Evolutionary conservation across 1,284 basidiomycete genomes (phyloP).

Genomic region (Sanghuangporus baumii): DNA sequence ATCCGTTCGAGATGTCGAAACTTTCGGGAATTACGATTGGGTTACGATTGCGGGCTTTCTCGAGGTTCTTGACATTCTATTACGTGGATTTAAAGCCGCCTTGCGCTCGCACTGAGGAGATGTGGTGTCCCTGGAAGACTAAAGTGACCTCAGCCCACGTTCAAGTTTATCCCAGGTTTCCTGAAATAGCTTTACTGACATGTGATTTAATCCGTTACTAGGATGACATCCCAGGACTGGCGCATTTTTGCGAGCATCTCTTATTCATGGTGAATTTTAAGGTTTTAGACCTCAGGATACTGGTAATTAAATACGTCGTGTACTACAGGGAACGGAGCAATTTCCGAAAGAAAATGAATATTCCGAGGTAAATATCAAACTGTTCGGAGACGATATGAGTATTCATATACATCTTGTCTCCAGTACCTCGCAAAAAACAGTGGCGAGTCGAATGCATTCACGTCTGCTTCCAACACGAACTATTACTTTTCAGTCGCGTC

Average conservation of each 20-base stretch:
- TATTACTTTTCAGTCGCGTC: conserved; percentile 93
- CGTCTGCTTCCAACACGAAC: conserved; percentile 90
- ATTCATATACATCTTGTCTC: background rate
- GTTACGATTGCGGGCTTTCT: no score
- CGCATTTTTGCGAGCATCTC: conserved; percentile 94
- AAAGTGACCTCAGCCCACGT: background rate
- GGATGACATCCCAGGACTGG: conserved; percentile 84
- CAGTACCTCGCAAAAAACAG: conserved; percentile 89
- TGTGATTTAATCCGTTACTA: conserved; percentile 24
- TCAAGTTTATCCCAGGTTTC: background rate
- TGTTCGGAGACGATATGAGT: background rate
- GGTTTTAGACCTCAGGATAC: background rate
- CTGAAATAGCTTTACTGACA: background rate
- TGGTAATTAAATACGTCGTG: background rate
- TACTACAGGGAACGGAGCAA: conserved; percentile 63
- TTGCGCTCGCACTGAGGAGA: background rate
- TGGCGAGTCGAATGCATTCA: conserved; percentile 92
- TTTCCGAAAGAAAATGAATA: conserved; percentile 94
- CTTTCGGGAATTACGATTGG: background rate
- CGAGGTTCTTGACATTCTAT: no score
- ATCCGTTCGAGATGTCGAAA: background rate
- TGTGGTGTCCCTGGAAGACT: background rate
- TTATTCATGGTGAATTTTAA: conserved; percentile 77
- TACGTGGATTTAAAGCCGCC: background rate
- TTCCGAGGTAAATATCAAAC: conserved; percentile 48